A percentile compares a stretch with the other conserved stretches of the same genome.
These are phyloP conservation scores for Harringtonia aguacate DNA, from an alignment of 2,329 filamentous ascomycete species.

Conservation along the genomic window DNA sequence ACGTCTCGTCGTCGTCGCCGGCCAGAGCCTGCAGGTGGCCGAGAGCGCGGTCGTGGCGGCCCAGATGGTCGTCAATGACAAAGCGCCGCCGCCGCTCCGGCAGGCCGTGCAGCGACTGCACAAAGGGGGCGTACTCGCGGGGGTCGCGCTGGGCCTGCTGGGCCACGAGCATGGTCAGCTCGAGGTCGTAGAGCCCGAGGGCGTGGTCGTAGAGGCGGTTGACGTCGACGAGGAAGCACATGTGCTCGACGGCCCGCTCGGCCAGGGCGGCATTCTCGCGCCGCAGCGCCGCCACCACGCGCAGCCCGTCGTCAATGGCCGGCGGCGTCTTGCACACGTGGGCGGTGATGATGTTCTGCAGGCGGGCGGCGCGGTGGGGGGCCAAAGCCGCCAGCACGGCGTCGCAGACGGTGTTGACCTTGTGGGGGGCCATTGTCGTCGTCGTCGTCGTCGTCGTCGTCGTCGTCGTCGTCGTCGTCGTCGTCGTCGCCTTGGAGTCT, in stretches of 20 bases:
- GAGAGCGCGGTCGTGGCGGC: conserved; percentile 66
- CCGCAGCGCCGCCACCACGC: conserved; percentile 66
- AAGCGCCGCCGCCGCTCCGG: conserved; percentile 62
- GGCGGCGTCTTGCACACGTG: conserved; percentile 90
- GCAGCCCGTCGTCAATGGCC: conserved; percentile 75
- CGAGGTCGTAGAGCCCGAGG: conserved; percentile 82
- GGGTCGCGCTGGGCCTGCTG: conserved; percentile 96
- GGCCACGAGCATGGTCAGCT: conserved; percentile 79
- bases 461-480: conserved; percentile 8
- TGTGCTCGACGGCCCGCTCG: conserved; percentile 87
- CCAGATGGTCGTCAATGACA: conserved; percentile 80
- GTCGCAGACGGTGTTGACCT: conserved; percentile 84
- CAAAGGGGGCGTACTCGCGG: conserved; percentile 87
- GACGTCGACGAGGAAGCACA: conserved; percentile 92
- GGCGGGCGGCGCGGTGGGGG: conserved; percentile 47
- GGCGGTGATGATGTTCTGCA: conserved; percentile 90
- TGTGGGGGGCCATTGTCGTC: conserved; percentile 28
- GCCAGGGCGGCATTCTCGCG: conserved; percentile 59
- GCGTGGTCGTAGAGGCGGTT: conserved; percentile 87
- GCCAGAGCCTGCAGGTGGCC: conserved; percentile 62
- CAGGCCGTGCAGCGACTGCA: conserved; percentile 75
- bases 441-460: background rate
- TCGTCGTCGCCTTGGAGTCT: conserved; percentile 54
- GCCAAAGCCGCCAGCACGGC: conserved; percentile 63
- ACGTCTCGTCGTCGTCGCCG: conserved; percentile 28